Conservation (phyloP, 768 basidiomycete genomes). For the Auricularia cornea region DNA sequence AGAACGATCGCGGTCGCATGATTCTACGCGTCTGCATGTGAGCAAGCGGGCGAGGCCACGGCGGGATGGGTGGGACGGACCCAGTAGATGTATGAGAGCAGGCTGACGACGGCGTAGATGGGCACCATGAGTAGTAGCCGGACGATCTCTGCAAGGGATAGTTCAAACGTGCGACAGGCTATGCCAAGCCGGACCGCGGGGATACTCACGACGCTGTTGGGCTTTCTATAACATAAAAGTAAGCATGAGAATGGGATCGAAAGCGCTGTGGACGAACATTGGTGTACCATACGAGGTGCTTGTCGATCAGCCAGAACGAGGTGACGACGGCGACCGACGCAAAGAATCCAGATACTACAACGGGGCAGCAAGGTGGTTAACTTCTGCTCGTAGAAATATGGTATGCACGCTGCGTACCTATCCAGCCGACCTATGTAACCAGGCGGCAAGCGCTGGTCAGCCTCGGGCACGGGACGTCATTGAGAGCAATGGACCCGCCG, state of each 20-base stretch:
- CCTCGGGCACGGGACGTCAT: not conserved
- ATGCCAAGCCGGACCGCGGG: not conserved
- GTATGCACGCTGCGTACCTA: not conserved
- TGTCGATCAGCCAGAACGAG: conserved; percentile 69
- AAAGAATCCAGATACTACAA: conserved; percentile 45
- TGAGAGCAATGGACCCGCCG: not conserved
- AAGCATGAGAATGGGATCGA: not conserved
- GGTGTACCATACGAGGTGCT: conserved; percentile 66
- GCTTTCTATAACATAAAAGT: conserved; percentile 42
- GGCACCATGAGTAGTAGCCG: conserved; percentile 74
- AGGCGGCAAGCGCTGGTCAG: not conserved
- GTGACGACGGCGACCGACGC: conserved; percentile 43
- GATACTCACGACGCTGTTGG: conserved; percentile 53
- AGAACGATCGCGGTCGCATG: conserved; percentile 62
- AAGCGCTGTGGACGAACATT: conserved; percentile 35
- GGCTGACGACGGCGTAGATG: conserved; percentile 59
- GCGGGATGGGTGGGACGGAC: conserved; percentile 22
- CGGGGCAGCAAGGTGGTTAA: too few species aligned
- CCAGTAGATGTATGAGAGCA: conserved; percentile 66
- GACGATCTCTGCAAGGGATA: conserved; percentile 44
- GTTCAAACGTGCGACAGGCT: conserved; percentile 2
- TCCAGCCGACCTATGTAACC: conserved; percentile 58
- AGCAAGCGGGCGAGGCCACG: not conserved
- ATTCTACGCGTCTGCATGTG: conserved; percentile 32
- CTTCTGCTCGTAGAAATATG: too few species aligned